Evolutionary conservation across 345 rosid species (phyloP).

Genomic region (Microcos paniculata): DNA sequence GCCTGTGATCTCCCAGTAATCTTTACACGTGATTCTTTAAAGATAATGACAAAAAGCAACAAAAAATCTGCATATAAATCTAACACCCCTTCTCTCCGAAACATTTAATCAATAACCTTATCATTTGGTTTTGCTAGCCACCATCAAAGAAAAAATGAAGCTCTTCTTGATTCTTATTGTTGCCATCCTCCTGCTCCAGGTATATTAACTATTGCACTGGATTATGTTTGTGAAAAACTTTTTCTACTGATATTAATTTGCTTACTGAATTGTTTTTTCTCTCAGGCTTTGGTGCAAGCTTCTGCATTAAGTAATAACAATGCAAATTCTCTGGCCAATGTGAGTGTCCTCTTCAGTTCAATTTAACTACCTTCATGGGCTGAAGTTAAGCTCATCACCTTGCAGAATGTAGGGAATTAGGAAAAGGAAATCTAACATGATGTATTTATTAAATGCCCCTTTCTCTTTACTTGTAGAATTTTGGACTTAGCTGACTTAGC

Average conservation of each 20-base stretch:
- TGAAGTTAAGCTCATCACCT: background rate
- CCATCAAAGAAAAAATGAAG: slow-evolving; percentile 29
- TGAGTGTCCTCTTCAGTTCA: background rate
- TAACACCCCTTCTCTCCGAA: background rate
- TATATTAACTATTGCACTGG: background rate
- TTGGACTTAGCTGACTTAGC: background rate
- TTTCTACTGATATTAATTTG: background rate
- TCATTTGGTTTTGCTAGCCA: background rate
- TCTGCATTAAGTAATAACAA: slow-evolving; percentile 3
- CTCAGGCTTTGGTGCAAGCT: slow-evolving; percentile 26
- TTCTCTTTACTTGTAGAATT: background rate
- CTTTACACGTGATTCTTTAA: slow-evolving; percentile 20
- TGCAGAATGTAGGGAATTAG: background rate
- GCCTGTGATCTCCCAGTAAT: slow-evolving; percentile 8
- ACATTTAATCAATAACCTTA: slow-evolving; percentile 15
- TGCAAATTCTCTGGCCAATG: slow-evolving; percentile 18
- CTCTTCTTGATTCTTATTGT: slow-evolving; percentile 22
- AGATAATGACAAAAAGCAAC: slow-evolving; percentile 2
- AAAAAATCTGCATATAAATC: background rate
- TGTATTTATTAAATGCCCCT: background rate
- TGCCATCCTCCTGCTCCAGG: slow-evolving; percentile 29
- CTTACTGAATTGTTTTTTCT: background rate
- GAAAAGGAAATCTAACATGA: background rate
- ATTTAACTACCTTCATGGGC: background rate
- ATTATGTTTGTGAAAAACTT: background rate